These are phyloP conservation scores for Botrytis paeoniae DNA, from an alignment of 2,329 filamentous ascomycete species.

Conservation along the genomic window DNA sequence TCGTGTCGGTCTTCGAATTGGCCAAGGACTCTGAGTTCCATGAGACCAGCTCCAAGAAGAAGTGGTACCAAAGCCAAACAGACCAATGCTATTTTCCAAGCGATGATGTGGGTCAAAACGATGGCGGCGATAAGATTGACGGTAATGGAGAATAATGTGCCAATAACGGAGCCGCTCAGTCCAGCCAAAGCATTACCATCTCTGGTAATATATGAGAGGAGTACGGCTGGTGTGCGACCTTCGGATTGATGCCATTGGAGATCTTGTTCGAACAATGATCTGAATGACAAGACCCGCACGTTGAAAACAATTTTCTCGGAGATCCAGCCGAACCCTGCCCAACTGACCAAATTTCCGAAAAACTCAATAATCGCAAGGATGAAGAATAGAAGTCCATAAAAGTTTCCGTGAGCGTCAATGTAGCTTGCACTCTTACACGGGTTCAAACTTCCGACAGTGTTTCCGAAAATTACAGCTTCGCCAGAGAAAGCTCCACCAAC, in stretches of 20 bases:
- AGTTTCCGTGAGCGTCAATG: conserved; percentile 35
- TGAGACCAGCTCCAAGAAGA: conserved; percentile 53
- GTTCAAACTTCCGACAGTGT: conserved; percentile 50
- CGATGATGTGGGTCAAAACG: conserved; percentile 65
- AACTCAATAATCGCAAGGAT: conserved; percentile 55
- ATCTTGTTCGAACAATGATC: conserved; percentile 62
- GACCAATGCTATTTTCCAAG: conserved; percentile 70
- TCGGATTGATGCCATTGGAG: conserved; percentile 70
- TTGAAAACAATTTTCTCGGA: conserved; percentile 64
- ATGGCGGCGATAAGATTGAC: conserved; percentile 68
- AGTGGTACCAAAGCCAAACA: conserved; percentile 46
- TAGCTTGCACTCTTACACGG: conserved; percentile 40
- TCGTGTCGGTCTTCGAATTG: conserved; percentile 62
- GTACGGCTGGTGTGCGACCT: conserved; percentile 56
- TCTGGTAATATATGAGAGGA: conserved; percentile 67
- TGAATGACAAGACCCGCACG: conserved; percentile 51
- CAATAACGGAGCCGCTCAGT: conserved; percentile 67
- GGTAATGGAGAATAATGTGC: conserved; percentile 63
- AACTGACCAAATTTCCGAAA: conserved; percentile 59
- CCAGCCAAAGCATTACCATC: conserved; percentile 66
- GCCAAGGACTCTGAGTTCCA: conserved; percentile 59
- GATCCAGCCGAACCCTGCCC: conserved; percentile 50
- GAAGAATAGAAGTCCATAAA: conserved; percentile 46
- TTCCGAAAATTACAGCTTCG: conserved; percentile 55
- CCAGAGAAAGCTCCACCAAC: conserved; percentile 54